These are phyloP conservation scores for Candida xiaguanensis DNA, from an alignment of 805 yeast species.

Conservation along the genomic window DNA sequence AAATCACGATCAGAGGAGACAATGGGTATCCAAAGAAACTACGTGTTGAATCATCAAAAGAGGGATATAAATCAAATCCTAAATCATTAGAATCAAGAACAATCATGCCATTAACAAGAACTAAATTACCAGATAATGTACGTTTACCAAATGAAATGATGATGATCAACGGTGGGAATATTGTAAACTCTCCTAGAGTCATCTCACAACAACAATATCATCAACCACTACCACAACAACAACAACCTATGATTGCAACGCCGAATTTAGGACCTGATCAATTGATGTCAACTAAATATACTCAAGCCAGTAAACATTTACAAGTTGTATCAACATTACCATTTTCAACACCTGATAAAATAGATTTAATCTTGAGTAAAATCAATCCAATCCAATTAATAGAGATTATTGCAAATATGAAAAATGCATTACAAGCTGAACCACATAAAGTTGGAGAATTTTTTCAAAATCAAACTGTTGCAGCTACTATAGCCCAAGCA, in stretches of 20 bases:
- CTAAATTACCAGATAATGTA: constrained; percentile 55
- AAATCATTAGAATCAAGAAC: constrained; percentile 38
- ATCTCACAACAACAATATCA: constrained; percentile 2
- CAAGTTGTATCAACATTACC: constrained; percentile 47
- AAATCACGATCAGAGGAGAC: constrained; percentile 32
- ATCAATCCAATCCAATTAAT: constrained; percentile 70
- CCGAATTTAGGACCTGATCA: background rate
- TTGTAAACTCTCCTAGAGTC: constrained; percentile 7
- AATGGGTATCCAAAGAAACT: constrained; percentile 41
- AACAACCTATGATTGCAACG: background rate
- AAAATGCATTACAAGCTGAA: constrained; percentile 49
- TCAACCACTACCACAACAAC: background rate
- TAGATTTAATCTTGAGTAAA: constrained; percentile 56
- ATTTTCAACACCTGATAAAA: constrained; percentile 50
- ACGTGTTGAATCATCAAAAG: constrained; percentile 59
- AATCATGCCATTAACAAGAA: constrained; percentile 41
- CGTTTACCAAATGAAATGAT: constrained; percentile 48
- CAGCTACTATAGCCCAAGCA: constrained; percentile 70
- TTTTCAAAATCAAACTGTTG: constrained; percentile 52
- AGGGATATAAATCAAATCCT: constrained; percentile 42
- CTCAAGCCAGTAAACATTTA: constrained; percentile 53
- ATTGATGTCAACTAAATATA: constrained; percentile 44
- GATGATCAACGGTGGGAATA: background rate
- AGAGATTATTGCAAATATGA: constrained; percentile 64
- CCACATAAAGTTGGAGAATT: constrained; percentile 50